Evolutionary conservation across 257 asterid genomes (phyloP).

Genomic region (Lithospermum erythrorhizon): DNA sequence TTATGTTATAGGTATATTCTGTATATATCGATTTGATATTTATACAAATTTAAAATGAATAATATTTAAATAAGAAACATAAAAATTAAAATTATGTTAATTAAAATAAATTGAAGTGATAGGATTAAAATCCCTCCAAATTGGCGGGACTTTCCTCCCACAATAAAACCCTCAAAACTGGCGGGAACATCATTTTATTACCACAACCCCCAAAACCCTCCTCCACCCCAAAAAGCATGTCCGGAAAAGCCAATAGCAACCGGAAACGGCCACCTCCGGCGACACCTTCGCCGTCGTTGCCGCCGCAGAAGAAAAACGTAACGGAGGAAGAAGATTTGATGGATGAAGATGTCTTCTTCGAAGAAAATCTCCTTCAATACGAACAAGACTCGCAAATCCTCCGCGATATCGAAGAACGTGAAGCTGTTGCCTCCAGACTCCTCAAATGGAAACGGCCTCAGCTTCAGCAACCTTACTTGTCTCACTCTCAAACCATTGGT

Average conservation of each 20-base stretch:
- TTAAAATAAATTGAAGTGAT: no score
- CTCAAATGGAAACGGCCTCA: slow-evolving; percentile 76
- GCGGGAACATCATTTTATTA: slow-evolving; percentile 41
- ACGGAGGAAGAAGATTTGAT: slow-evolving; percentile 62
- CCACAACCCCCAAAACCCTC: slow-evolving; percentile 14
- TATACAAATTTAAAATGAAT: no score
- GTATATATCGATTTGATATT: no score
- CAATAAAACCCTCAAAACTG: slow-evolving; percentile 11
- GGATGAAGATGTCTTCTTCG: slow-evolving; percentile 80
- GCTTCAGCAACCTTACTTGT: slow-evolving; percentile 29
- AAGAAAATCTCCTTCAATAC: slow-evolving; percentile 67
- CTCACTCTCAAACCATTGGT: slow-evolving; percentile 27
- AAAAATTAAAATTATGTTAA: no score
- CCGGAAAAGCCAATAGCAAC: slow-evolving; percentile 28
- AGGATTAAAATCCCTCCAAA: no score
- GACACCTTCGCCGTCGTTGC: slow-evolving; percentile 32
- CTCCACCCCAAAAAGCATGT: slow-evolving; percentile 26
- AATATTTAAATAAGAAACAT: no score
- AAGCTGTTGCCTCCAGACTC: slow-evolving; percentile 49
- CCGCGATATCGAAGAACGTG: slow-evolving; percentile 37
- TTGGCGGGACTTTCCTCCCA: not conserved
- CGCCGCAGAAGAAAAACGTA: slow-evolving; percentile 51
- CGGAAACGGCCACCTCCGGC: slow-evolving; percentile 51
- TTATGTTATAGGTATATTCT: no score
- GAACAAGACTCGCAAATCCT: slow-evolving; percentile 51